Conservation (phyloP, 805 yeast species). For the Ogataea ramenticola region DNA sequence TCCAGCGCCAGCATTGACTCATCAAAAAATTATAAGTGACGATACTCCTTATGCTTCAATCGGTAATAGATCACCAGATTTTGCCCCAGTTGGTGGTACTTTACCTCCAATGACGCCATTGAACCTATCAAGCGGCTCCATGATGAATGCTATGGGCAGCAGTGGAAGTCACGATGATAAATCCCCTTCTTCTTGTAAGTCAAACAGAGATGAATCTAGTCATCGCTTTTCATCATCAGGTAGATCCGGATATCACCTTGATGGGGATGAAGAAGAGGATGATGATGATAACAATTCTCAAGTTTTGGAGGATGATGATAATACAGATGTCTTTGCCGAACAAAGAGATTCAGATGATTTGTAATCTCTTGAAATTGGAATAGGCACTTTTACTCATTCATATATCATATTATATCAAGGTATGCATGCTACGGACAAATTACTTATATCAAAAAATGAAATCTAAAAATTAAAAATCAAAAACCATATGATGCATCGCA, state of each 20-base stretch:
- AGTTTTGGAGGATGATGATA: neutral
- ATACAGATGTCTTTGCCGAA: conserved; percentile 2
- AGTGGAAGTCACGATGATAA: neutral
- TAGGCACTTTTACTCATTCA: too few relatives aligned
- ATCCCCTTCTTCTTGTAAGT: neutral
- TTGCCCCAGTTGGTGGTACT: conserved; percentile 27
- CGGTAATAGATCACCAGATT: conserved; percentile 27
- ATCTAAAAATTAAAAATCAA: too few relatives aligned
- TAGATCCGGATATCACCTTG: neutral
- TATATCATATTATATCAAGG: too few relatives aligned
- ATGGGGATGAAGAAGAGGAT: neutral
- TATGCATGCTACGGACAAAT: too few relatives aligned
- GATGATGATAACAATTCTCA: neutral
- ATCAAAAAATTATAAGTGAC: neutral
- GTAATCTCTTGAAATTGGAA: too few relatives aligned
- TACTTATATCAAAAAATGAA: too few relatives aligned
- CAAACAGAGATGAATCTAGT: neutral
- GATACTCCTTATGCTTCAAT: conserved; percentile 9
- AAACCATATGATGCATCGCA: too few relatives aligned
- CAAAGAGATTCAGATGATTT: neutral
- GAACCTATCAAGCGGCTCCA: conserved; percentile 13
- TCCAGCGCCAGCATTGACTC: neutral
- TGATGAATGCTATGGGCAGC: neutral
- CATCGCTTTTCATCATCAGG: neutral
- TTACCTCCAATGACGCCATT: conserved; percentile 32